Base-by-base conservation (phyloP, 1,284 basidiomycete genomes). In the Omphalotus olearius region DNA sequence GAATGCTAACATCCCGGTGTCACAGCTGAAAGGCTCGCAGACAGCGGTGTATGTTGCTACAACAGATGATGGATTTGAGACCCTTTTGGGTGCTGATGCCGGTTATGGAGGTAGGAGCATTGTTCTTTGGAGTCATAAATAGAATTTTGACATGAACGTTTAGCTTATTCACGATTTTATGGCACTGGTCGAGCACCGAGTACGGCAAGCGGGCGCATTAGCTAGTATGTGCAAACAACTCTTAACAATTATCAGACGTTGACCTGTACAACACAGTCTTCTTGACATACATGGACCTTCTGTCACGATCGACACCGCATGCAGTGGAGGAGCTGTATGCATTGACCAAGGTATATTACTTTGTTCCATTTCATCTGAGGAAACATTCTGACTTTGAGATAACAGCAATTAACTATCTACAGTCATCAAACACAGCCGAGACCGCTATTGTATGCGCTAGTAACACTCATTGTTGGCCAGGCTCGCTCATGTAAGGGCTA, bases 211-310 rank as follows among this genome's bases (percentile, higher is more conserved):
- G 69, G 69, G 20, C 61, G 69, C n/a, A 44, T 70, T 16, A 69
- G 66, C 62, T 70, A 70, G 69, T 70, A 36, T 41, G 68, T 56
- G n/a, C 26, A 14, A 17, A 16, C 20, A 17, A 39, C 17, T 26
- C 13, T 26, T 3, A 30, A 9, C 4, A 4, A 6, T 30, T 45
- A n/a, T 40, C 18, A 17, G 6, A 33, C 14, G 3, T 23, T 42
- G 14, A 40, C 13, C n/a, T 26, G 13, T 23, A n/a, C 20, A 6
- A 7, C 13, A 9, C 44, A 69, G 68, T 53, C 53, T 69, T 7
- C 60, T 70, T 25, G 69, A 70, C 47, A 54, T 69, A 7, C 67
- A 69, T 45, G 69, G 69, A 9, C 69, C 69, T 3, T 70, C 69
- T 3, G 54, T 68, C n/a, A 65, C 67, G 6, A 53, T 69, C 11